These are phyloP conservation scores for Rhododendron griersonianum DNA, from an alignment of 148 eudicot species.

Conservation along the genomic window DNA sequence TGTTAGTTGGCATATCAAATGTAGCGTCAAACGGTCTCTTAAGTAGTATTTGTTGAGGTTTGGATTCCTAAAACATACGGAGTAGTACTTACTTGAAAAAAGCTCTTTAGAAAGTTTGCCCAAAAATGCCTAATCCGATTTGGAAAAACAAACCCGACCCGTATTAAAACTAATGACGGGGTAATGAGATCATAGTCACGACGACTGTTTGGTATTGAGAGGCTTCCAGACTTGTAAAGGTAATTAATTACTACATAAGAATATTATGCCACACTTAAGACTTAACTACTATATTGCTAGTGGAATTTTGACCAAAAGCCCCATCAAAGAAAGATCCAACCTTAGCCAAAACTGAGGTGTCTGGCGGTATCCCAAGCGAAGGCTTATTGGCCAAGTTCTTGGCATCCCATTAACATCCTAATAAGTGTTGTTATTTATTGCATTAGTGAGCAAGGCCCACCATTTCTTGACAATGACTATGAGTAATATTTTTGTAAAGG, in stretches of 20 bases:
- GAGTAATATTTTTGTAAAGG: background rate
- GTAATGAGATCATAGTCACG: background rate
- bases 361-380: background rate
- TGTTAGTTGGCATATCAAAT: too few species aligned
- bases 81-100: too few species aligned
- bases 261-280: background rate
- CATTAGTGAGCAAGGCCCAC: background rate
- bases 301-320: constrained; percentile 4
- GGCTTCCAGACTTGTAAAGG: background rate
- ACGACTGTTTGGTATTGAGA: background rate
- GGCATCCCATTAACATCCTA: background rate
- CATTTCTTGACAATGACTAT: background rate
- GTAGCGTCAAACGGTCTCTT: too few species aligned
- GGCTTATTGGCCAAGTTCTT: background rate
- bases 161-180: background rate
- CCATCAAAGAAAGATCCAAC: background rate
- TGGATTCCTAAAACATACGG: too few species aligned
- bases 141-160: background rate
- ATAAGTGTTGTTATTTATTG: background rate
- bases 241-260: background rate
- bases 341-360: background rate
- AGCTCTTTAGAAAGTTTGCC: too few species aligned
- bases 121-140: background rate
- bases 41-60: too few species aligned
- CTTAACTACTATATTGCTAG: background rate